A percentile compares a stretch with the other conserved stretches of the same genome.
These are phyloP conservation scores for Spathaspora sp. DNA, from an alignment of 805 yeast species.

Conservation along the genomic window DNA sequence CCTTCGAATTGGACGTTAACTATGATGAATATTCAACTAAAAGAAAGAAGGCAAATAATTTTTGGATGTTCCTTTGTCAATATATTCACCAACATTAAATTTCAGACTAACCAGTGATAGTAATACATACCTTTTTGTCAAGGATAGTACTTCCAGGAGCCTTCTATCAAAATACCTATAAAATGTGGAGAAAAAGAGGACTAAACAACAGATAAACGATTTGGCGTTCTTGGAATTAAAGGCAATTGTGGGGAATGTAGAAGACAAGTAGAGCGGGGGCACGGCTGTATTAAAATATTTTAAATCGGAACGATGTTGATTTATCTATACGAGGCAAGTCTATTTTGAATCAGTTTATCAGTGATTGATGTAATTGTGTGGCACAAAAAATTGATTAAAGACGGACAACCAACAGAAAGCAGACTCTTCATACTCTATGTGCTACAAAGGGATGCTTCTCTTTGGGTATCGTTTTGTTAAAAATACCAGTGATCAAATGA, in stretches of 20 bases:
- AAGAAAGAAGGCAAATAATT: too few species aligned
- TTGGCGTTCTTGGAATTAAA: constrained; percentile 9
- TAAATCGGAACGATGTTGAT: constrained; percentile 10
- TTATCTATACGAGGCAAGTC: constrained; percentile 10
- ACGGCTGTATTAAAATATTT: constrained; percentile 6
- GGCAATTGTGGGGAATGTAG: constrained; percentile 10
- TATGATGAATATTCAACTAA: too few species aligned
- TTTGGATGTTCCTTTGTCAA: too few species aligned
- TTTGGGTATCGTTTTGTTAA: too few species aligned
- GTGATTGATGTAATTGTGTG: constrained; percentile 10
- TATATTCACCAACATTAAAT: too few species aligned
- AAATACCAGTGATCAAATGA: too few species aligned
- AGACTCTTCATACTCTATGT: too few species aligned
- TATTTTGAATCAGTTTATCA: constrained; percentile 10
- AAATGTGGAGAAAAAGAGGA: constrained; percentile 9
- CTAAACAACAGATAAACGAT: constrained; percentile 11
- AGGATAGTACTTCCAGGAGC: constrained; percentile 8
- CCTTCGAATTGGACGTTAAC: too few species aligned
- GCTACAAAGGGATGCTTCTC: too few species aligned
- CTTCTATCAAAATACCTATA: constrained; percentile 6
- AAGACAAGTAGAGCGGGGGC: constrained; percentile 7
- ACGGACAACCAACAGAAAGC: constrained; percentile 5
- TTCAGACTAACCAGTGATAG: too few species aligned
- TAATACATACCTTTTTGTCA: too few species aligned
- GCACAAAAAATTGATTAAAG: constrained; percentile 7